Evolutionary conservation across 2,329 filamentous ascomycete species (phyloP), one percentile per base, ranked within the genome.

Genomic region (Talaromyces sp.): DNA sequence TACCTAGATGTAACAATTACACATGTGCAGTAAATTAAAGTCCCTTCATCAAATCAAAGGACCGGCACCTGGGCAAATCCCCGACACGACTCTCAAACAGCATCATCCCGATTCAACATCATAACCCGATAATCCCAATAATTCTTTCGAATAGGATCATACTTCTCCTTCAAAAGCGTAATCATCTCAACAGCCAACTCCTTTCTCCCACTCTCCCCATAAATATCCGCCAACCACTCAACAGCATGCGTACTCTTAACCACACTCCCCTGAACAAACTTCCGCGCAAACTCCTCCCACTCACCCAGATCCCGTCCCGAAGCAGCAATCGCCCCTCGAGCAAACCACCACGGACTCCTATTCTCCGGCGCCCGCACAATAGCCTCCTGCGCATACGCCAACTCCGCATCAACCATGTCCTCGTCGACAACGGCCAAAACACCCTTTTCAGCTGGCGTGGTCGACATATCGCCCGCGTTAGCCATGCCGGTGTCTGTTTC

Each of bases 301-400:
- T 78, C 76, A 2, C 64, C 71, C 44, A 82, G 60, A 3, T 74
- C 71, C 33, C 79, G 72, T 7, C 77, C 85, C 1, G 84, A 85
- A 65, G 90, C 89, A 53, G 81, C 80, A 54, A 95, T 71, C 42
- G 91, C 85, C 3, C 90, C 94, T 29, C 86, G 80, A 13, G 97
- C 78, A 73, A 97, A 99, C 72, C 91, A 94, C 94, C 94, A 99
- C 1, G 91, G 84, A 62, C 89, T 93, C 71, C 91, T 89, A 72
- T 97, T 99, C 80, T 97, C 92, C 41, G 94, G 94, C 36, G 92
- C 91, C 57, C 88, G 78, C 30, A 78, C 73, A 56, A 96, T 90
- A 68, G 89, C 89, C 43, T 81, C 78, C 75, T 90, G 82, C 6
- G 89, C 85, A 68, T 87, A 95, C 56, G 79, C 77, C 35, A 96